Base-by-base conservation (phyloP, 495 filamentous ascomycete species). In the Gamarada debralockiae region DNA sequence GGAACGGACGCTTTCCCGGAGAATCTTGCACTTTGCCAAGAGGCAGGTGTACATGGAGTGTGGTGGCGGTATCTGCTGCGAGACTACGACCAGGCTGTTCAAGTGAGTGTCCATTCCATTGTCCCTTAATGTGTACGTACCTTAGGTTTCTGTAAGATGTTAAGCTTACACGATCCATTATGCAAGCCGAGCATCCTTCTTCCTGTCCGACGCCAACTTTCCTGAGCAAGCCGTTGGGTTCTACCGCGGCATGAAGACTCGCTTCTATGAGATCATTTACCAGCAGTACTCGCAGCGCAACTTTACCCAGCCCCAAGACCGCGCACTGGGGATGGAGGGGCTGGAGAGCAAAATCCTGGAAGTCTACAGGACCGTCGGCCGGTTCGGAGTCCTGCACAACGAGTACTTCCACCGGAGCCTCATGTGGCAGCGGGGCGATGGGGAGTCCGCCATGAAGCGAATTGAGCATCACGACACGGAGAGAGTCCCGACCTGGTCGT, bases 131-230 rank as follows among this genome's bases (percentile, higher is more conserved):
- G 2, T 22, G 18, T 17, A 33, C 2, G 1, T 29, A 2, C n/a
- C 23, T 20, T 17, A 3, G 10, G n/a, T 10, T 42, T 3, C 8
- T 42, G n/a, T n/a, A n/a, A n/a, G n/a, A n/a, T n/a, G n/a, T n/a
- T n/a, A n/a, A n/a, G n/a, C n/a, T n/a, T n/a, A n/a, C n/a, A n/a
- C n/a, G n/a, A n/a, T n/a, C n/a, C 20, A 12, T 10, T 15, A 12
- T 17, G 10, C 3, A 33, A 29, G 23, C 27, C 2, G n/a, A 25
- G 9, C 15, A 21, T 38, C 18, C 38, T 39, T 55, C 1, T 67
- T 71, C 46, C 63, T 73, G 1, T 70, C 65, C 0, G 72, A 73
- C 43, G 48, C 71, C 0, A 57, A 71, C 40, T 73, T 73, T 33
- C 71, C 73, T 0, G 20, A 6, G 42, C 18, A 18, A 1, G 38